phyloP scores from a whole-genome alignment of 306 rosid genomes.

The Cicer bijugum region DNA sequence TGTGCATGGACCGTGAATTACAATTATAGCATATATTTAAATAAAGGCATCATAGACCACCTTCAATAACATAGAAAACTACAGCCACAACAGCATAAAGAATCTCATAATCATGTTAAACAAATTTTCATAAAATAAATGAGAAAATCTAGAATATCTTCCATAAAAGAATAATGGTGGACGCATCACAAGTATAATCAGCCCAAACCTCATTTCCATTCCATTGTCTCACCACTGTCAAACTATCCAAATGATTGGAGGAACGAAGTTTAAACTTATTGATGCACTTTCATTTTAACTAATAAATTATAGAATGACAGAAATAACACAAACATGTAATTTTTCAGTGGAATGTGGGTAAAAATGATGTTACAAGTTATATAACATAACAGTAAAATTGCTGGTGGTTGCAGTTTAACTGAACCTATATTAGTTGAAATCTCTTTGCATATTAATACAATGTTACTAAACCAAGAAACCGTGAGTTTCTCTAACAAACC shows the following conservation, averaged over 20 bases:
- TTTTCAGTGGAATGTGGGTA: not conserved
- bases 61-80: conserved; percentile 12
- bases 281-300: not conserved
- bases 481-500: conserved; percentile 29
- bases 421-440: conserved; percentile 22
- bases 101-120: not conserved
- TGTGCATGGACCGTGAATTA: not conserved
- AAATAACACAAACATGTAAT: conserved; percentile 19
- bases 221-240: not conserved
- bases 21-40: conserved; percentile 1
- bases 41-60: conserved; percentile 10
- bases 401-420: not conserved
- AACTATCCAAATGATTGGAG: not conserved
- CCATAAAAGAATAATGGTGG: not conserved
- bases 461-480: conserved; percentile 24
- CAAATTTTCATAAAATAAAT: conserved; percentile 17
- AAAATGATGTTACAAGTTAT: conserved; percentile 8
- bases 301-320: not conserved
- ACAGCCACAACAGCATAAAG: not conserved
- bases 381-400: conserved; percentile 6
- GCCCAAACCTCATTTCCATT: not conserved
- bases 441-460: conserved; percentile 25
- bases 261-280: not conserved
- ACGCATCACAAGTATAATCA: not conserved
- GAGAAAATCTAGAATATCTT: conserved; percentile 3